Evolutionary conservation across 306 rosid genomes (phyloP), one percentile per base, ranked within the genome.

Genomic region (Cicer chorassanicum): DNA sequence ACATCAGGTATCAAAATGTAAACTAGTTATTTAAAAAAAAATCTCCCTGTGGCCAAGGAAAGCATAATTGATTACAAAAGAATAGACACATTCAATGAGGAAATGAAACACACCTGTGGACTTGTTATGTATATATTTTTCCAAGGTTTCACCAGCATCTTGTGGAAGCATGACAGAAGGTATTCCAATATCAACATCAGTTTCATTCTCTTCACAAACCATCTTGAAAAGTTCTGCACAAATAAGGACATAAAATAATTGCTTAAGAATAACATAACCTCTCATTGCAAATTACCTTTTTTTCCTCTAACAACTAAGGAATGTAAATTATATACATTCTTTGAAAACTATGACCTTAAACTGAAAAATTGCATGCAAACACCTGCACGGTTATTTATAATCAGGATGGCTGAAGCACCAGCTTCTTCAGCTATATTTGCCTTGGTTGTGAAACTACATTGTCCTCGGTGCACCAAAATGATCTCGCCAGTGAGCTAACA

Each of bases 151-250:
- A 46, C 97, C 99, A 77, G 90, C 96, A 80, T 88, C 86, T 81
- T 87, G 93, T 11, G 99, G 99, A 76, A 94, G 96, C 96, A 94
- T 91, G 46, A 94, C 97, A 66, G 88, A 80, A 73, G 97, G 99
- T 73, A 94, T 94, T 87, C 85, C 71, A 81, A 94, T 90, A 71
- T 55, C 46, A 81, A 88, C 14, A 78, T 92, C 95, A 57, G 90
- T 89, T 86, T 94, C 89, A 54, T 85, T 88, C 0, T 50, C 81
- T 72, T 90, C 96, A 74, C 99, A 94, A 49, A 92, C 97, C 99
- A 94, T 94, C 89, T 94, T 92, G 88, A 90, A 90, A 86, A 94
- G 99, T 78, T 84, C 96, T 94, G 89, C 72, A 63, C 42, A 73
- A 73, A 78, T 16, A 80, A 77, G 65, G 71, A 39, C 56, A 70